Evolutionary conservation across 805 yeast genomes (phyloP), one percentile per base, ranked within the genome.

Genomic region (Saccharomycopsis guyanensis): DNA sequence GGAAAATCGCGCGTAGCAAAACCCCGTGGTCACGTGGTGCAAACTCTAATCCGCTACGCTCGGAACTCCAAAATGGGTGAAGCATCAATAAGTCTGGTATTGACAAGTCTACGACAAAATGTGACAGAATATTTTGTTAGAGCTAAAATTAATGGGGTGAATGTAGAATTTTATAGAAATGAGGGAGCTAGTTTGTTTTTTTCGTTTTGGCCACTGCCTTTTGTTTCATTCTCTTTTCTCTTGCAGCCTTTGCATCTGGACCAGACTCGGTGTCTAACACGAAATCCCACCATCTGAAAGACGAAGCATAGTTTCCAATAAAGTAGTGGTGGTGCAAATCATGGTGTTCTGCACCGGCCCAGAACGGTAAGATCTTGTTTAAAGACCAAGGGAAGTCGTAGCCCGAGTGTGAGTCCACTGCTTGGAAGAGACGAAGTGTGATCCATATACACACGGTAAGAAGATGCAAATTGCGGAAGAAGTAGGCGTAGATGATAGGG

Each of bases 301-400:
- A 79, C 38, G 95, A 84, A 24, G 97, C 93, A 64, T 87, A 91
- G 66, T 89, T 88, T 55, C 97, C 97, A 57, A 87, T 84, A 67
- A 91, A 91, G 69, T 83, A 88, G 64, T 86, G 95, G 65, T 91
- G 98, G 63, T 91, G 98, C 66, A 86, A 86, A 66, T 91, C 98
- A 64, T 91, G 97, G 66, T 91, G 97, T 59, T 86, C 96, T 19
- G 97, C 96, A 55, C 97, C 97, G 3, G 97, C 95, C 97, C 97
- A 89, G 68, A 93, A 76, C 41, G 97, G 97, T 51, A 91, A 63
- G 66, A 91, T 79, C 62, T 88, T 87, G 68, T 87, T 93, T 60
- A 91, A 73, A 3, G 96, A 86, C 86, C 94, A 81, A 53, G 98
- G 97, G 78, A 91, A 91, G 63, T 91, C 97, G 66, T 91, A 93